Percentiles rank a stretch among this genome's conserved stretches.
These are phyloP conservation scores for Kappamyces sp. DNA, from an alignment of 192 early-diverging fungal species.

Conservation along the genomic window DNA sequence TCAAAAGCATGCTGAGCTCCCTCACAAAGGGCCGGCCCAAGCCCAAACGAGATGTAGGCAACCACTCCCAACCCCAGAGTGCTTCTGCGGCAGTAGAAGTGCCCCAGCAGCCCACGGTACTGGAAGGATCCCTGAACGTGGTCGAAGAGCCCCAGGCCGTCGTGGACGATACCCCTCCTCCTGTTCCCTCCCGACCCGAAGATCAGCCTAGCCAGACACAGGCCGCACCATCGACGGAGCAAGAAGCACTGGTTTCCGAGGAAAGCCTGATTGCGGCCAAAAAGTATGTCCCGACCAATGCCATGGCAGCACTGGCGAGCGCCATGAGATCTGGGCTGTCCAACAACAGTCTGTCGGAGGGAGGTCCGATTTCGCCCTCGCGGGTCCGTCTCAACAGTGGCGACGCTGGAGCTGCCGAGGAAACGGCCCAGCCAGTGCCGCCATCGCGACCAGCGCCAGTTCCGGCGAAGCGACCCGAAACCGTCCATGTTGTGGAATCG, in stretches of 20 bases:
- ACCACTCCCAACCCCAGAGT: too few species aligned
- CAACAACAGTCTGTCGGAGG: neutral
- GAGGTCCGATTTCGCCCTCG: neutral
- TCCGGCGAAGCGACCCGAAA: conserved; percentile 5
- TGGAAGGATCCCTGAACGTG: conserved; percentile 1
- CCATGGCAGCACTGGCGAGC: conserved; percentile 33
- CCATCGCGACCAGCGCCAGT: conserved; percentile 12
- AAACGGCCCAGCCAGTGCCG: neutral
- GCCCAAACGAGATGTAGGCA: conserved; percentile 12
- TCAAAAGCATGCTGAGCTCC: conserved; percentile 38
- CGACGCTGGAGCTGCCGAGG: conserved; percentile 12
- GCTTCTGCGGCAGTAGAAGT: neutral
- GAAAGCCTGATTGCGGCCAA: conserved; percentile 14
- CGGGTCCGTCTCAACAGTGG: conserved; percentile 3
- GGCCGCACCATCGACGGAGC: neutral
- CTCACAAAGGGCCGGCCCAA: conserved; percentile 45
- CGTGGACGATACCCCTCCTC: neutral
- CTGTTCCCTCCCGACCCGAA: neutral
- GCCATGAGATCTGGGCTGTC: conserved; percentile 22
- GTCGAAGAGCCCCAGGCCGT: neutral
- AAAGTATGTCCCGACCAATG: conserved; percentile 18
- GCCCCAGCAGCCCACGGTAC: neutral
- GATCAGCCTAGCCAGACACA: neutral
- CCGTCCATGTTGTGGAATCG: conserved; percentile 21
- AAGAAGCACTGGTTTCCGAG: neutral